Percentiles rank a stretch among this genome's conserved stretches.
These are phyloP conservation scores for Vigna trinervia DNA, from an alignment of 306 rosid species.

Conservation along the genomic window DNA sequence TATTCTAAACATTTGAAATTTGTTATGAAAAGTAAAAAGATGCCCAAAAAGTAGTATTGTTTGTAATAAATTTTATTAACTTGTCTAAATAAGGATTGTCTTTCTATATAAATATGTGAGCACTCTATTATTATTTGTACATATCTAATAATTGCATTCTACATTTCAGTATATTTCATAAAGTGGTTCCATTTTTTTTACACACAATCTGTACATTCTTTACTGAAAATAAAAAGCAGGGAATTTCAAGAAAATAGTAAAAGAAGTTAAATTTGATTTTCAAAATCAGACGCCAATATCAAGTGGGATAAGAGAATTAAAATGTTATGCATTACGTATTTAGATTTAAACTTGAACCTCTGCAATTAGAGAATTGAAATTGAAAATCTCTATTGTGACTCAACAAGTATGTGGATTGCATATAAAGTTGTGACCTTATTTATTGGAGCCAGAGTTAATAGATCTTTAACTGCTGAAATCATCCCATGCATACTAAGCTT, in stretches of 20 bases:
- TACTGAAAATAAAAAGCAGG: background rate
- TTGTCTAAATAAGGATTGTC: too few relatives aligned
- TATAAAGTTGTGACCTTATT: slow-evolving; percentile 63
- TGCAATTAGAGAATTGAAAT: background rate
- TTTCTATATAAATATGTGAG: too few relatives aligned
- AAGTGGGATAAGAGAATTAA: background rate
- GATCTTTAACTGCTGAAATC: slow-evolving; percentile 86
- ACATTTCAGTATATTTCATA: background rate
- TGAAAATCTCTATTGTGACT: background rate
- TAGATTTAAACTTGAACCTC: slow-evolving; percentile 1
- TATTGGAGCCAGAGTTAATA: slow-evolving; percentile 82
- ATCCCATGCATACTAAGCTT: slow-evolving; percentile 92
- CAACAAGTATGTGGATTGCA: slow-evolving; percentile 5
- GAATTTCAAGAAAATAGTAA: background rate
- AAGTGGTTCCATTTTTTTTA: background rate
- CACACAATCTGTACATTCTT: background rate
- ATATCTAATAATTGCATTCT: background rate
- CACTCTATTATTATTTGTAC: too few relatives aligned
- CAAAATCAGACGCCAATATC: background rate
- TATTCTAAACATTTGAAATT: too few relatives aligned
- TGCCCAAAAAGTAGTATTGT: too few relatives aligned
- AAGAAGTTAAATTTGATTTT: background rate
- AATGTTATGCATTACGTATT: slow-evolving; percentile 21
- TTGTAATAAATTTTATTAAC: too few relatives aligned
- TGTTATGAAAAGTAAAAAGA: too few relatives aligned